Percentiles rank a stretch among this genome's conserved stretches.
These are phyloP conservation scores for Wakefieldia striispora DNA, from an alignment of 768 basidiomycete species.

Conservation along the genomic window DNA sequence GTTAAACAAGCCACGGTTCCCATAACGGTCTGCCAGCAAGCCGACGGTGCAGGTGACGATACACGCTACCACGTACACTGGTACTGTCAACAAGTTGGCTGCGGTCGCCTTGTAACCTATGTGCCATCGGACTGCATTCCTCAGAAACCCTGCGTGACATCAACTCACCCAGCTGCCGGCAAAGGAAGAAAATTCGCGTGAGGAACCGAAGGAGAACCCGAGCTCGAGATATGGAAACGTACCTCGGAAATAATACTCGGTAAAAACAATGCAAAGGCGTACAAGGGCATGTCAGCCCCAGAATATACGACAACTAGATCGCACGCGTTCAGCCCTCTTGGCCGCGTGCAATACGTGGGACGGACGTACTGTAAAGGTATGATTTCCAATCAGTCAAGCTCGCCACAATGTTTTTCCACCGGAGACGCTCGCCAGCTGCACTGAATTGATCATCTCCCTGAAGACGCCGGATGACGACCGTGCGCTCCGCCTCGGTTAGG, in stretches of 20 bases:
- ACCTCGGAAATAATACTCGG: slow-evolving; percentile 77
- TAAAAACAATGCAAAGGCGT: slow-evolving; percentile 75
- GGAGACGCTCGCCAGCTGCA: slow-evolving; percentile 65
- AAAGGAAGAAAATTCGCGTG: neutral
- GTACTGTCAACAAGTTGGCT: slow-evolving; percentile 76
- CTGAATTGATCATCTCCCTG: slow-evolving; percentile 70
- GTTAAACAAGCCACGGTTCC: slow-evolving; percentile 61
- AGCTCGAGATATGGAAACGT: slow-evolving; percentile 13
- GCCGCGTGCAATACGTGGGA: neutral
- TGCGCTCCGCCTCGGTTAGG: slow-evolving; percentile 67
- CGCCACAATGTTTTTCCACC: slow-evolving; percentile 54
- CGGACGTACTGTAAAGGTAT: slow-evolving; percentile 40
- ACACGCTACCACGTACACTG: slow-evolving; percentile 71
- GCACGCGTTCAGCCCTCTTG: neutral
- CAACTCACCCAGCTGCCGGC: slow-evolving; percentile 39
- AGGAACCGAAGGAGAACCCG: too few relatives aligned
- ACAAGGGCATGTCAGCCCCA: slow-evolving; percentile 64
- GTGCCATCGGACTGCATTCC: neutral
- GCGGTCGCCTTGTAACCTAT: slow-evolving; percentile 64
- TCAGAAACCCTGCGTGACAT: neutral
- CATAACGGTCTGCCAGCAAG: slow-evolving; percentile 58
- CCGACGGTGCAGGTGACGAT: slow-evolving; percentile 64
- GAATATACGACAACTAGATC: slow-evolving; percentile 52
- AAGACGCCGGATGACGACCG: slow-evolving; percentile 61
- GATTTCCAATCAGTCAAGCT: slow-evolving; percentile 75